Evolutionary conservation across 352 stramenopile species (phyloP).

Genomic region (Blastocystis sp.): DNA sequence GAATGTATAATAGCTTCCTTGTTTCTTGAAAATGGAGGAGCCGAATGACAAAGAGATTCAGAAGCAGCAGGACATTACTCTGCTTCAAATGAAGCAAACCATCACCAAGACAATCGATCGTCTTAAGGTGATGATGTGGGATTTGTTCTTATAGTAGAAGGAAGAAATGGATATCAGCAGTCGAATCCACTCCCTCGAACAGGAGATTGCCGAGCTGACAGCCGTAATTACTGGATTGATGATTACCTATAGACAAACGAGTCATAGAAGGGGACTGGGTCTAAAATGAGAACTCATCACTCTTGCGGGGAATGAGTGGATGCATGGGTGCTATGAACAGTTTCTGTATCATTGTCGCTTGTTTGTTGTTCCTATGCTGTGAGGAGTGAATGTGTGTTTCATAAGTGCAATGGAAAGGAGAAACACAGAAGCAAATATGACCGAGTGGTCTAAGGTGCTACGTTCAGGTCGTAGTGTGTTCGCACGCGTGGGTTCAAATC

Average conservation of each 20-base stretch:
- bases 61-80: slow-evolving; percentile 49
- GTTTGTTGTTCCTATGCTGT: too few relatives aligned
- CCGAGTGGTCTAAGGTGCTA: slow-evolving; percentile 61
- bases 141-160: slow-evolving; percentile 9
- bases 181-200: neutral
- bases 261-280: too few relatives aligned
- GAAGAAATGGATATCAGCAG: slow-evolving; percentile 38
- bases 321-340: too few relatives aligned
- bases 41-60: neutral
- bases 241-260: too few relatives aligned
- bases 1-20: slow-evolving; percentile 66
- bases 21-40: slow-evolving; percentile 63
- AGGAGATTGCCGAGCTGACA: neutral
- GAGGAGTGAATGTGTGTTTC: too few relatives aligned
- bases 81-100: slow-evolving; percentile 33
- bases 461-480: slow-evolving; percentile 64
- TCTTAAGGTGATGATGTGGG: neutral
- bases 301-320: too few relatives aligned
- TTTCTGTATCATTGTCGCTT: too few relatives aligned
- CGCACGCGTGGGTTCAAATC: slow-evolving; percentile 57
- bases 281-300: too few relatives aligned
- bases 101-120: neutral
- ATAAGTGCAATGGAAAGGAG: too few relatives aligned
- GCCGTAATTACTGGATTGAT: neutral
- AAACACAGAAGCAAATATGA: slow-evolving; percentile 18